phyloP scores from a whole-genome alignment of 1,284 basidiomycete genomes.

The Malassezia restricta region DNA sequence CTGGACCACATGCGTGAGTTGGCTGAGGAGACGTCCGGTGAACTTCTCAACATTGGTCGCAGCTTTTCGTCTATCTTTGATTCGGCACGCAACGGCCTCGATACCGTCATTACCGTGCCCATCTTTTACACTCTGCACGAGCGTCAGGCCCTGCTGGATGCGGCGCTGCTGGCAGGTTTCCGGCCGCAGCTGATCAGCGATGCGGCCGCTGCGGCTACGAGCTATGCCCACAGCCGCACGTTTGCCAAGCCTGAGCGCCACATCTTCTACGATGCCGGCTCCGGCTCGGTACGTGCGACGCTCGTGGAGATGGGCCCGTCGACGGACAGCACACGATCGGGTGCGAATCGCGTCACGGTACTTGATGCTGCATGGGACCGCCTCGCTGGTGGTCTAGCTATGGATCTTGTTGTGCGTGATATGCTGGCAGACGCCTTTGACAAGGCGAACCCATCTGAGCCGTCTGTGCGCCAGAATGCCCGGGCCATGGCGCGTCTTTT shows the following conservation, averaged over 20 bases:
- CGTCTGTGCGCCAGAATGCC: slow-evolving; percentile 52
- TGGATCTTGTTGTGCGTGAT: slow-evolving; percentile 72
- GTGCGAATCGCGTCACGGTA: slow-evolving; percentile 60
- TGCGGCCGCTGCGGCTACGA: slow-evolving; percentile 53
- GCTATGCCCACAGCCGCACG: slow-evolving; percentile 81
- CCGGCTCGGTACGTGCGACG: slow-evolving; percentile 72
- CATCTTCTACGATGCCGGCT: slow-evolving; percentile 85
- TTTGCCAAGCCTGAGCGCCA: slow-evolving; percentile 66
- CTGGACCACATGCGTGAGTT: slow-evolving; percentile 77
- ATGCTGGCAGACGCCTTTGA: slow-evolving; percentile 67
- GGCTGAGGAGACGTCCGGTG: slow-evolving; percentile 61
- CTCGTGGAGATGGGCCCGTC: slow-evolving; percentile 59
- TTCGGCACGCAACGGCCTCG: slow-evolving; percentile 23
- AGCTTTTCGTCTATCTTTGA: not conserved
- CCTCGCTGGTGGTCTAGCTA: slow-evolving; percentile 63
- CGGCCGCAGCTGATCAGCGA: slow-evolving; percentile 77
- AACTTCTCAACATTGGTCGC: slow-evolving; percentile 26
- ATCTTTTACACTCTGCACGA: slow-evolving; percentile 53
- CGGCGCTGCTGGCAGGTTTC: slow-evolving; percentile 77
- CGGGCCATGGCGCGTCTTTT: slow-evolving; percentile 82
- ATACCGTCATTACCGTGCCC: slow-evolving; percentile 43
- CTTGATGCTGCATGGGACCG: slow-evolving; percentile 69
- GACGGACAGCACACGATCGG: slow-evolving; percentile 17
- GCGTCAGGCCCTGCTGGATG: slow-evolving; percentile 69
- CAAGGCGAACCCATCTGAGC: slow-evolving; percentile 50